Percentiles rank a stretch among this genome's conserved stretches.
These are phyloP conservation scores for Aurantiochytrium sp. DNA, from an alignment of 108 stramenopile species.

Conservation along the genomic window DNA sequence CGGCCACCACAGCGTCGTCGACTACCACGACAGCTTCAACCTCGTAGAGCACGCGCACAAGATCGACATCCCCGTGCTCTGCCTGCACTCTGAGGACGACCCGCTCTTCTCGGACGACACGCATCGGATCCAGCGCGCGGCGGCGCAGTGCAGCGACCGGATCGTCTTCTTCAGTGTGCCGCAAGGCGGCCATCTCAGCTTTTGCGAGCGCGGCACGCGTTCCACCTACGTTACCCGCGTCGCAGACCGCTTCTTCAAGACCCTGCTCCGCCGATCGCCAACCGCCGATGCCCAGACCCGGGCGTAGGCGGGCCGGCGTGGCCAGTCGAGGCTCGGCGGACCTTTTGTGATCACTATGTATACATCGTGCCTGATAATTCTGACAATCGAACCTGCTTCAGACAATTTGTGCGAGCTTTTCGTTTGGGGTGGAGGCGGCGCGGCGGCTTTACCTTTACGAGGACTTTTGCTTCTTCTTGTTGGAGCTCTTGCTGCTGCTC, in stretches of 20 bases:
- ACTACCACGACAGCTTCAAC: background rate
- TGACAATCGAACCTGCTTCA: too few relatives aligned
- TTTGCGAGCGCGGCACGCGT: background rate
- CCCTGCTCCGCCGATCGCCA: background rate
- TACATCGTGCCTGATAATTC: too few relatives aligned
- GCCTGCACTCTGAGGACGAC: background rate
- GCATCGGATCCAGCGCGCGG: background rate
- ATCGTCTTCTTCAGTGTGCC: background rate
- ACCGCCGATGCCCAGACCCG: background rate
- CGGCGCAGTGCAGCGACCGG: background rate
- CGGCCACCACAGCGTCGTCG: background rate
- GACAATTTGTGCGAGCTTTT: too few relatives aligned
- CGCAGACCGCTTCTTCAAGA: background rate
- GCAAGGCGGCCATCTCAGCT: background rate
- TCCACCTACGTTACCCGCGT: background rate
- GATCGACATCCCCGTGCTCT: background rate
- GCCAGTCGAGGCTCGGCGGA: too few relatives aligned
- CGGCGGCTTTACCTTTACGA: too few relatives aligned
- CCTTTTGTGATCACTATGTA: too few relatives aligned
- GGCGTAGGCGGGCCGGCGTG: too few relatives aligned
- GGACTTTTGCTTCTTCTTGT: too few relatives aligned
- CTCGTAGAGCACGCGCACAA: background rate
- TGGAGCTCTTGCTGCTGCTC: too few relatives aligned
- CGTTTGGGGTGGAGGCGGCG: too few relatives aligned
- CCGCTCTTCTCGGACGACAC: background rate